phyloP scores from a whole-genome alignment of 2,329 filamentous ascomycete genomes.

The Lasiodiplodia citricola region DNA sequence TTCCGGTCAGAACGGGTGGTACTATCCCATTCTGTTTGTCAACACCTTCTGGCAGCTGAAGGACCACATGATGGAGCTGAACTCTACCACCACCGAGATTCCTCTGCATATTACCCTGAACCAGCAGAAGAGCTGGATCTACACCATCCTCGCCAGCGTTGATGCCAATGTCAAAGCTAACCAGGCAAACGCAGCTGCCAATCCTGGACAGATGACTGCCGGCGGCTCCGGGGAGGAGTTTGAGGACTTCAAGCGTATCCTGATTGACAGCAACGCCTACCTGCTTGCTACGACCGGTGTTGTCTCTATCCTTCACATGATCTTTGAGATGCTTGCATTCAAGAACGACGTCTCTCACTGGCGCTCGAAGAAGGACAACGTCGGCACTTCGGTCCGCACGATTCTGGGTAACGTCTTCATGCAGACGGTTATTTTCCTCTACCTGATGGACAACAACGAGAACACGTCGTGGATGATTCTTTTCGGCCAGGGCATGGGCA shows the following conservation, averaged over 20 bases:
- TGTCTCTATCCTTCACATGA: slow-evolving; percentile 87
- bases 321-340: slow-evolving; percentile 95
- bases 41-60: slow-evolving; percentile 98
- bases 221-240: slow-evolving; percentile 91
- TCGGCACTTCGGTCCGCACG: slow-evolving; percentile 93
- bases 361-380: slow-evolving; percentile 99
- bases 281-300: slow-evolving; percentile 83
- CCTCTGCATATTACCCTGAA: slow-evolving; percentile 83
- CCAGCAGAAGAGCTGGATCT: slow-evolving; percentile 87
- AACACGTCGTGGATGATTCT: slow-evolving; percentile 99
- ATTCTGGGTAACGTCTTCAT: slow-evolving; percentile 98
- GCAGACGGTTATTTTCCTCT: slow-evolving; percentile 94
- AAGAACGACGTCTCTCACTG: slow-evolving; percentile 97
- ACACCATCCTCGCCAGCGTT: slow-evolving; percentile 80
- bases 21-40: slow-evolving; percentile 85
- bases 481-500: slow-evolving; percentile 86
- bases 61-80: slow-evolving; percentile 88
- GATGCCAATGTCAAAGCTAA: slow-evolving; percentile 88
- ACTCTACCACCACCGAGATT: slow-evolving; percentile 82
- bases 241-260: slow-evolving; percentile 95
- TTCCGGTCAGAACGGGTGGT: slow-evolving; percentile 89
- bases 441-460: slow-evolving; percentile 95
- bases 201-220: slow-evolving; percentile 68
- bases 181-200: slow-evolving; percentile 72
- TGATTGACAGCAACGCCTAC: slow-evolving; percentile 92